A percentile compares a stretch with the other conserved stretches of the same genome.
phyloP scores from a whole-genome alignment of 1,284 basidiomycete genomes.

The Papiliotrema flavescens region DNA sequence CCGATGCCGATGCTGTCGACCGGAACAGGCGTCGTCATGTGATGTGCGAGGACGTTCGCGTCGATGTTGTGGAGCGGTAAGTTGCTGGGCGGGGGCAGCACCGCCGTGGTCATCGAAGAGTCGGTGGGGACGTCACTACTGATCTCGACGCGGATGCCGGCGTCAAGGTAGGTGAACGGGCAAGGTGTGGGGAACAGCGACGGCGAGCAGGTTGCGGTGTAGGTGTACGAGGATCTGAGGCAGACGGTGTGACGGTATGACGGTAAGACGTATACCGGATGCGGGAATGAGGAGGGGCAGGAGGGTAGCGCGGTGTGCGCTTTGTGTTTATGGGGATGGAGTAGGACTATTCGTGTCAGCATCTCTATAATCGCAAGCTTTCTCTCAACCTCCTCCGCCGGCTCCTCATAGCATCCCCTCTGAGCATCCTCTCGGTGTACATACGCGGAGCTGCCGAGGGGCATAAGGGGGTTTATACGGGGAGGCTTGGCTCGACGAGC shows the following conservation, averaged over 20 bases:
- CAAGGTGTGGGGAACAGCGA: not conserved
- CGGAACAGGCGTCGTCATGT: not conserved
- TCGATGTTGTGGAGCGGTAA: not conserved
- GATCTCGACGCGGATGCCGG: no score
- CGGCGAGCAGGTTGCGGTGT: no score
- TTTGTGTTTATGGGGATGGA: no score
- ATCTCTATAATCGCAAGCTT: not conserved
- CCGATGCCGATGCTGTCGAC: not conserved
- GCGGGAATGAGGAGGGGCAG: no score
- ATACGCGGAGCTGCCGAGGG: not conserved
- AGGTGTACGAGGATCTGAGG: no score
- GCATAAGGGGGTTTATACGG: not conserved
- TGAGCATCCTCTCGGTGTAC: no score
- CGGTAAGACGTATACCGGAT: no score
- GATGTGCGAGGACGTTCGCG: not conserved
- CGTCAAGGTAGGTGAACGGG: not conserved
- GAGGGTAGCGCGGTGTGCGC: no score
- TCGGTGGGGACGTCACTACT: no score
- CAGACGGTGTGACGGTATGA: no score
- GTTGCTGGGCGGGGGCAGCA: not conserved
- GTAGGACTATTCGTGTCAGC: conserved; percentile 3
- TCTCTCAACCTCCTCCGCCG: not conserved
- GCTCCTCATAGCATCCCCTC: not conserved
- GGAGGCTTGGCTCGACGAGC: not conserved
- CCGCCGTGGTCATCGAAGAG: no score